Evolutionary conservation across 176 grass and related monocot species (phyloP).

Genomic region (Panicum miliaceum): DNA sequence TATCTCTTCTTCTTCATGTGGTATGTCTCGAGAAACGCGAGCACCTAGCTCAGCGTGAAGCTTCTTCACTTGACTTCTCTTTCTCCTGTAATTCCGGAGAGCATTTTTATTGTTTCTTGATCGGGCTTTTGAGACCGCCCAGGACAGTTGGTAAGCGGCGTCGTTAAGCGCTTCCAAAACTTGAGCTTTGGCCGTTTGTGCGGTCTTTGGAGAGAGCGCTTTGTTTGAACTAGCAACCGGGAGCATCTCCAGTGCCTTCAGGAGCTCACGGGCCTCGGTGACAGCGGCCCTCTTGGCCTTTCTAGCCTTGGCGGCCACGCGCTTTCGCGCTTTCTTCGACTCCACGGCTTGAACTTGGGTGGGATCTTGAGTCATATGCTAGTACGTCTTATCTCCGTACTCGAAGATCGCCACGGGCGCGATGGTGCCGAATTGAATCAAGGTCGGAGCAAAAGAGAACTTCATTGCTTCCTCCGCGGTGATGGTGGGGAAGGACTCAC

Average conservation of each 20-base stretch:
- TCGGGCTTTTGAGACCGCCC: not conserved
- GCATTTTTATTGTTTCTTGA: not conserved
- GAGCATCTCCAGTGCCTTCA: not conserved
- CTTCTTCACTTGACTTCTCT: not conserved
- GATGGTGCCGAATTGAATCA: not conserved
- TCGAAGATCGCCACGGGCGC: not conserved
- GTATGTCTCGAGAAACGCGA: not conserved
- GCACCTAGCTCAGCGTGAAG: not conserved
- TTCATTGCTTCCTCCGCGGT: not conserved
- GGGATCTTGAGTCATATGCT: not conserved
- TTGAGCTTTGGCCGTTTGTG: not conserved
- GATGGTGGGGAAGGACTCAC: slow-evolving; percentile 16
- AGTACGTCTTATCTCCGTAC: not conserved
- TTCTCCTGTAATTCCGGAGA: not conserved
- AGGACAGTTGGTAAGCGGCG: not conserved
- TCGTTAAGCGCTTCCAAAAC: not conserved
- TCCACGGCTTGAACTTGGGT: rapidly evolving
- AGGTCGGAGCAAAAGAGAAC: rapidly evolving
- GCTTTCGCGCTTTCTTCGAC: not conserved
- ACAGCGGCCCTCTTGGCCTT: not conserved
- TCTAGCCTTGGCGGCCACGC: not conserved
- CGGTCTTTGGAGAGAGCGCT: not conserved
- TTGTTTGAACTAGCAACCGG: too few relatives aligned
- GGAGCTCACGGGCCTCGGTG: not conserved
- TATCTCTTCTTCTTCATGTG: rapidly evolving